These are phyloP conservation scores for Proliferodiscus dingleyae DNA, from an alignment of 2,329 filamentous ascomycete genomes.

Conservation along the genomic window DNA sequence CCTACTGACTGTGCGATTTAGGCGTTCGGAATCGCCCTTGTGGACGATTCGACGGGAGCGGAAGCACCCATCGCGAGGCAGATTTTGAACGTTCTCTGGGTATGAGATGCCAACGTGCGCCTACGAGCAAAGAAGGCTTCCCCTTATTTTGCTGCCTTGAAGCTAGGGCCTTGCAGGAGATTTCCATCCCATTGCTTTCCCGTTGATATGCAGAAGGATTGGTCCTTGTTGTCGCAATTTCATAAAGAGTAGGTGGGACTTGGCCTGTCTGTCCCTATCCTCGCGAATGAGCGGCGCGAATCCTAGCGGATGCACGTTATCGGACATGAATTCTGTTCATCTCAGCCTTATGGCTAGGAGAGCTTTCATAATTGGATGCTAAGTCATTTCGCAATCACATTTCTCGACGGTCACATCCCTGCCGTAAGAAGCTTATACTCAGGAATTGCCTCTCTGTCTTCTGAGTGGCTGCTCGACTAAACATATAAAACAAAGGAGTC, in stretches of 20 bases:
- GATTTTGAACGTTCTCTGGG: conserved; percentile 13
- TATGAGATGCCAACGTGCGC: conserved; percentile 5
- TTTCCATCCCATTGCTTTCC: neutral
- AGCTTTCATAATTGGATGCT: conserved; percentile 12
- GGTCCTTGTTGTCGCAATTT: neutral
- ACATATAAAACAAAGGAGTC: conserved; percentile 8
- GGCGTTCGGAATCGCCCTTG: neutral
- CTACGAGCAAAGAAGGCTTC: conserved; percentile 5
- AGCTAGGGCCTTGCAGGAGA: conserved; percentile 3
- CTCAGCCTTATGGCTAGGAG: conserved; percentile 24
- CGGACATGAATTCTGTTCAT: conserved; percentile 22
- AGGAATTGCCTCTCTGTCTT: conserved; percentile 4
- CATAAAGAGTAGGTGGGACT: neutral
- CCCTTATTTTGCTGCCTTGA: conserved; percentile 11
- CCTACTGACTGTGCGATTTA: no score
- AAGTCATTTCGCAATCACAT: conserved; percentile 6
- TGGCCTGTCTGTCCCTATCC: conserved; percentile 4
- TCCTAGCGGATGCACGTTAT: conserved; percentile 15
- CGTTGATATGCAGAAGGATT: conserved; percentile 3
- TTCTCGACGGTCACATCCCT: conserved; percentile 8
- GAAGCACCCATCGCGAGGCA: conserved; percentile 16
- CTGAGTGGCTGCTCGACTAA: conserved; percentile 12
- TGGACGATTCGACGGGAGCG: conserved; percentile 8
- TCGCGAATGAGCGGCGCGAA: neutral
- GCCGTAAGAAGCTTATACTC: conserved; percentile 22